Evolutionary conservation across 352 stramenopile genomes (phyloP), one percentile per base, ranked within the genome.

Genomic region (Globisporangium lucens): DNA sequence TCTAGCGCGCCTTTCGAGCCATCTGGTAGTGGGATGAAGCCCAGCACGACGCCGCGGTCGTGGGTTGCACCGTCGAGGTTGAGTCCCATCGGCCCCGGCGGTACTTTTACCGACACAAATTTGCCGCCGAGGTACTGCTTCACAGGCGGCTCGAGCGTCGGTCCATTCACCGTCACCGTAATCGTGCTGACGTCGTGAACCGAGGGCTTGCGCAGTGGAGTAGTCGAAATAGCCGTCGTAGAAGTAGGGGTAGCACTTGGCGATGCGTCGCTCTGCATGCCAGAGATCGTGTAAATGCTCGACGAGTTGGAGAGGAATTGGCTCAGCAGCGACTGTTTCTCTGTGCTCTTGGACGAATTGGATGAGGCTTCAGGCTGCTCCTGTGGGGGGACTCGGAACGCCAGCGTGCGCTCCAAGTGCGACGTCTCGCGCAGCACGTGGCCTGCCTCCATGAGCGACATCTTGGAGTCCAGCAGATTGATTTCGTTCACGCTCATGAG

Each of bases 401-500:
- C 61, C 52, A 90, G 61, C 22, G 60, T 74, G 10, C 83, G 78
- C 24, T 68, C 63, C 24, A 81, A 13, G 29, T 82, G 71, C 20
- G 67, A 77, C 17, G 76, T 84, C 2, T 90, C 80, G 27, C 80
- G 73, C 52, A 94, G 71, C 27, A 93, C 72, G 6, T 66, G 63
- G 0, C 79, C 71, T 20, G 89, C 70, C 2, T 89, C 77, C 6
- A 76, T 38, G 15, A 91, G 71, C 46, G 72, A 66, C 51, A 87
- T 61, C 30, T 76, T 68, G 20, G 67, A 61, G 0, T 68, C 52
- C 3, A 83, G 55, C 4, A 92, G 77, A 30, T 93, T 71, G 53
- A 74, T 65, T 17, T 86, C 74, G 57, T 95, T 93, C n/a, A 95
- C 73, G 3, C 66, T 72, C 12, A 88, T 67, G 27, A 95, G 71